These are phyloP conservation scores for Dactylellina sp. DNA, from an alignment of 2,329 filamentous ascomycete species.

Conservation along the genomic window DNA sequence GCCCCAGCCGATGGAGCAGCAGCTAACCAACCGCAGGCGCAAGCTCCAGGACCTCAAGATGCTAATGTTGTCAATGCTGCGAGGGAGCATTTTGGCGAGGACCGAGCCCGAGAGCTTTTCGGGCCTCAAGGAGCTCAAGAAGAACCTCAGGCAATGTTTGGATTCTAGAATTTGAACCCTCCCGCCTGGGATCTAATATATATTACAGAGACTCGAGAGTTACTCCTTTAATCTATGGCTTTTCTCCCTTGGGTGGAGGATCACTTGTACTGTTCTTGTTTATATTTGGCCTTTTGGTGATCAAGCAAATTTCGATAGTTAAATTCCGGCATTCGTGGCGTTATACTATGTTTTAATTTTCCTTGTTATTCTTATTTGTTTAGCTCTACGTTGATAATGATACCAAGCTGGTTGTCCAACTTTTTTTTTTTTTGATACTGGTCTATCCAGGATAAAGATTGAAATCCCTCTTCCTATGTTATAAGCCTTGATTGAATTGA, in stretches of 20 bases:
- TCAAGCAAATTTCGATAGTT: background rate
- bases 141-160: slow-evolving; percentile 34
- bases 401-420: too few species aligned
- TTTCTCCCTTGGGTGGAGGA: too few species aligned
- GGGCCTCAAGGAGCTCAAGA: slow-evolving; percentile 1
- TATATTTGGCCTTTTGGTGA: background rate
- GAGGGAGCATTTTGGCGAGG: slow-evolving; percentile 25
- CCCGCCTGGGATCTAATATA: background rate
- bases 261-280: background rate
- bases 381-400: background rate
- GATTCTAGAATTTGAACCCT: slow-evolving; percentile 9
- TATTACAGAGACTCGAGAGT: background rate
- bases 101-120: slow-evolving; percentile 18
- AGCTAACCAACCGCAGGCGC: background rate
- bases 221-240: background rate
- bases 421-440: too few species aligned
- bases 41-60: slow-evolving; percentile 22
- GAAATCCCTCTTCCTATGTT: too few species aligned
- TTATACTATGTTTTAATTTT: slow-evolving; percentile 1
- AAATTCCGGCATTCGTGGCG: slow-evolving; percentile 18
- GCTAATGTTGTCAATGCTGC: slow-evolving; percentile 27
- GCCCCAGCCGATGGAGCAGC: background rate
- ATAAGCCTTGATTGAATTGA: background rate
- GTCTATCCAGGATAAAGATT: too few species aligned
- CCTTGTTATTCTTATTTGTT: background rate